phyloP scores from a whole-genome alignment of 164 flowering plant genomes.

The Stephania japonica region DNA sequence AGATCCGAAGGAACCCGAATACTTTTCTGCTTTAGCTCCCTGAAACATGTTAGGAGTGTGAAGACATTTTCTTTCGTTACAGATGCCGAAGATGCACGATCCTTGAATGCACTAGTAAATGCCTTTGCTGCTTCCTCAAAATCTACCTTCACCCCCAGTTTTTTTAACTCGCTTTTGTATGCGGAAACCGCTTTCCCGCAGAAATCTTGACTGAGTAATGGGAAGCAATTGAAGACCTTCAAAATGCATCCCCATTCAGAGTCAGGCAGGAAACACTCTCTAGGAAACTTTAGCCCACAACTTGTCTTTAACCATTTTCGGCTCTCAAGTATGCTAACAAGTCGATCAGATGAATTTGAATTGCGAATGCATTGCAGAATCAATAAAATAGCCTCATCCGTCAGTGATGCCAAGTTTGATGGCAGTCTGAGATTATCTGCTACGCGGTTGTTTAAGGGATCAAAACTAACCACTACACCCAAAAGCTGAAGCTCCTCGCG shows the following conservation, averaged over 20 bases:
- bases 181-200: constrained; percentile 32
- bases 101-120: constrained; percentile 32
- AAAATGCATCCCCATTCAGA: constrained; percentile 53
- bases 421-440: constrained; percentile 29
- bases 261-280: constrained; percentile 38
- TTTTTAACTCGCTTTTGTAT: constrained; percentile 28
- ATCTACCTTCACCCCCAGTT: constrained; percentile 38
- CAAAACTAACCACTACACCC: constrained; percentile 44
- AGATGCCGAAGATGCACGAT: constrained; percentile 20
- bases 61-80: constrained; percentile 28
- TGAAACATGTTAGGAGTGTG: constrained; percentile 37
- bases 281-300: constrained; percentile 34
- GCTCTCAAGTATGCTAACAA: constrained; percentile 21
- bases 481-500: constrained; percentile 44
- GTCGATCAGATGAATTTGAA: constrained; percentile 8
- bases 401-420: constrained; percentile 11
- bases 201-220: constrained; percentile 31
- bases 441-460: constrained; percentile 31
- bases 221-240: constrained; percentile 32
- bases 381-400: constrained; percentile 28
- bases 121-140: constrained; percentile 42
- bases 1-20: constrained; percentile 28
- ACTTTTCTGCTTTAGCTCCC: constrained; percentile 19
- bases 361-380: constrained; percentile 34
- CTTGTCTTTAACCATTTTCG: constrained; percentile 37